Base-by-base conservation (phyloP, 306 rosid genomes). In the Styphnolobium japonicum region DNA sequence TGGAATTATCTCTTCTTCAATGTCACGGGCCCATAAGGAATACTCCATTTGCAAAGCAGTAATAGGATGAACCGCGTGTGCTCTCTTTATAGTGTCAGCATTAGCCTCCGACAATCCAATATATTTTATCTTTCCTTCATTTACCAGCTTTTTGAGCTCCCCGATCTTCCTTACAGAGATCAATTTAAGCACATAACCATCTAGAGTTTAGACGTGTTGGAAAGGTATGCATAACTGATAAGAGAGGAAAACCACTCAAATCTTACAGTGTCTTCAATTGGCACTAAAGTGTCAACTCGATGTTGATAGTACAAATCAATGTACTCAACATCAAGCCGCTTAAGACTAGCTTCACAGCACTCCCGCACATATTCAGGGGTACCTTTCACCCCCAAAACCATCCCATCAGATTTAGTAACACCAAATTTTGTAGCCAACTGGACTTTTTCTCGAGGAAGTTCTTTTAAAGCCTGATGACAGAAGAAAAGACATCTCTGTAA, bases 341-440 rank as follows among this genome's bases (percentile, higher is more conserved):
- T 78, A 40, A 90, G 92, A 74, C 93, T 92, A 21, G 89, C 93
- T 87, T 92, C 90, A 53, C 95, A 92, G 48, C 95, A 85, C 72
- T 78, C 18, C 27, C 94, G 65, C 49, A 76, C 94, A 52, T 90
- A 88, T 61, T 90, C 87, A 12, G 90, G 93, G 53, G 56, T 87
- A 7, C 97, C 97, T 4, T 83, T 90, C 42, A 88, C 81, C 18
- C 42, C 60, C 16, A 67, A 57, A 25, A 74, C 57, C 73, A 43
- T 33, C 4, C 58, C 88, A 5, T 69, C 83, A 3, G 74, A 67
- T n/a, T 0, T 36, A 1, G 37, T 12, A 27, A 87, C 3, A 21
- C 97, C 97, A 81, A 90, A 94, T 57, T 92, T 94, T 37, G 96
- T 88, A 33, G 96, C 92, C 83, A 92, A 34, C 56, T 92, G 92